Base-by-base conservation (phyloP, 202 grass and related monocot genomes). In the Eragrostis tef region DNA sequence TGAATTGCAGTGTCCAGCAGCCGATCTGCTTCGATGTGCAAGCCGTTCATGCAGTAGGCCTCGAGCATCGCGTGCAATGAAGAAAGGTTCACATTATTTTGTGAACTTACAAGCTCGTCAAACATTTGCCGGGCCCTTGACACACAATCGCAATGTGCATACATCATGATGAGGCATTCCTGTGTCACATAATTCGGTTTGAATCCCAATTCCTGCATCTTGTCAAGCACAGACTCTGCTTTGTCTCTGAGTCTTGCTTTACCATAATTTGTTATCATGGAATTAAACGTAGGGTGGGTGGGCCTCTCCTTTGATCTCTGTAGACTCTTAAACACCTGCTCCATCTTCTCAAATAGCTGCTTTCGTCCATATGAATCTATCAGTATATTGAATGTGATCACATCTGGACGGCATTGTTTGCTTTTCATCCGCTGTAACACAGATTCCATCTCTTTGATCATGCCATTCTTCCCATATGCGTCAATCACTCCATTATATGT, bases 261-360 rank as follows among this genome's bases (percentile, higher is more conserved):
- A 14, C 93, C 96, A 41, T 92, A 99, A 62, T 99, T 93, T 61
- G 87, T 99, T 86, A 99, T 99, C 89, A 99, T 99, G 53, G 93
- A 99, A 62, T 99, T 92, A 79, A 99, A 96, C 4, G 96, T 99
- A 11, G 93, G 93, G 70, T 93, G 88, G 72, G 90, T 99, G 21
- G 93, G 93, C 41, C 78, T 87, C 84, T 93, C 89, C 83, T 96
- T 99, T 11, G 93, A 99, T 8, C 87, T 70, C 78, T 93, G 80
- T 22, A 99, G 74, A 69, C 96, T 96, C 80, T 90, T 99, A 71
- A 96, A 99, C 36, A 99, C 96, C 79, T 96, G 96, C 78, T 99
- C 93, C 97, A 99, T 99, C 86, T 99, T 99, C 81, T 96, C 83
- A 75, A 99, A 96, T 78, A 59, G 67, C 70, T 96, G 93, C 82